Conservation (phyloP, 2,329 filamentous ascomycete species). For the Sarocladiaceae sp. region DNA sequence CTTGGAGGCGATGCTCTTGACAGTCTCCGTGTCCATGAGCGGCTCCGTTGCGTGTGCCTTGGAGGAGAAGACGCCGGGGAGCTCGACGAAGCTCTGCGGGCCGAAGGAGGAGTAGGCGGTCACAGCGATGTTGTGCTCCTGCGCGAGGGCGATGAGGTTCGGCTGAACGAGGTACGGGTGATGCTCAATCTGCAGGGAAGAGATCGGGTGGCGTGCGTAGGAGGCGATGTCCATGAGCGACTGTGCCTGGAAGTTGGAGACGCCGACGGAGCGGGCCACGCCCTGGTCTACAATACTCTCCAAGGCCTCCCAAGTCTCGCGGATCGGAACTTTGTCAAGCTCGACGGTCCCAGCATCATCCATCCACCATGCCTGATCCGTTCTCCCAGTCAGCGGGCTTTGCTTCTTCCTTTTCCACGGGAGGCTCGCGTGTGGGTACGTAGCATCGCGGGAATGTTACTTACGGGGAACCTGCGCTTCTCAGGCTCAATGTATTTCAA, state of each 20-base stretch:
- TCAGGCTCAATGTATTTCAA: no score
- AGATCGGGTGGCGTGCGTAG: conserved; percentile 47
- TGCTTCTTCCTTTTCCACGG: conserved; percentile 24
- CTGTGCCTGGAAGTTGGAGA: conserved; percentile 51
- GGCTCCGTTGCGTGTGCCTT: no score
- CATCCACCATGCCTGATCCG: no score
- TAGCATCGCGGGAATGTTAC: conserved; percentile 22
- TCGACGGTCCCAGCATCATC: conserved; percentile 38
- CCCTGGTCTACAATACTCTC: conserved; percentile 48
- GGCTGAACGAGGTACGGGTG: conserved; percentile 61
- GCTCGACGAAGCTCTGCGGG: conserved; percentile 22
- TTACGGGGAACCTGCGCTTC: no score
- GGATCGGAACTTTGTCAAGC: conserved; percentile 28
- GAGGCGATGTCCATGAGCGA: conserved; percentile 50
- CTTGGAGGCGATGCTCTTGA: conserved; percentile 46
- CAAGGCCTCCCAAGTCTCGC: conserved; percentile 58
- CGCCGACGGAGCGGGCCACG: conserved; percentile 51
- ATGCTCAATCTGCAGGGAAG: conserved; percentile 61
- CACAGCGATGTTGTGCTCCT: conserved; percentile 26
- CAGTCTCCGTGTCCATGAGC: conserved; percentile 39
- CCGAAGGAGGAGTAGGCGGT: not conserved
- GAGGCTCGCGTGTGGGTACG: conserved; percentile 40
- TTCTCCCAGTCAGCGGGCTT: no score
- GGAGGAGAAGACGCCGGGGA: no score
- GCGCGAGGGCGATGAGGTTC: conserved; percentile 48